phyloP scores from a whole-genome alignment of 192 early-diverging fungal genomes.

The Haplosporangium gracile region DNA sequence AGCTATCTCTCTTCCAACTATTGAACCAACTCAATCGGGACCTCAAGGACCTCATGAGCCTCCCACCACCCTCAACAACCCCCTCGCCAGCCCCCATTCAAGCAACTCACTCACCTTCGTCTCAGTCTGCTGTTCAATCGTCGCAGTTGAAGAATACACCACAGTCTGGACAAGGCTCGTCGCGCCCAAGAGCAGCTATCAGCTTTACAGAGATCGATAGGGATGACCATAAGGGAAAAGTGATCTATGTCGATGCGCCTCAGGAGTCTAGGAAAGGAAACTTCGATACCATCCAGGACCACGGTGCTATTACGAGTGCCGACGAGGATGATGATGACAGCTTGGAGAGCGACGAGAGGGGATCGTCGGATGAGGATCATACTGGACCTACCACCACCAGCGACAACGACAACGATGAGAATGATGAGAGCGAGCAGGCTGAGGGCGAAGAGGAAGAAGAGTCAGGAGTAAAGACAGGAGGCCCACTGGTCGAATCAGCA shows the following conservation, averaged over 20 bases:
- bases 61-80: slow-evolving; percentile 1
- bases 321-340: slow-evolving; percentile 30
- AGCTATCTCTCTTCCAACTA: slow-evolving; percentile 46
- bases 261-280: slow-evolving; percentile 5
- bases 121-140: background rate
- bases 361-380: slow-evolving; percentile 28
- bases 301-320: slow-evolving; percentile 41
- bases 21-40: slow-evolving; percentile 51
- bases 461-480: slow-evolving; percentile 4
- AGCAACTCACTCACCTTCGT: background rate
- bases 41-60: slow-evolving; percentile 39
- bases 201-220: background rate
- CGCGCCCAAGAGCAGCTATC: background rate
- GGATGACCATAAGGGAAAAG: slow-evolving; percentile 1
- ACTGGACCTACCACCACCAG: slow-evolving; percentile 10
- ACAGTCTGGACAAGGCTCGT: background rate
- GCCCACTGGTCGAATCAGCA: slow-evolving; percentile 6
- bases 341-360: slow-evolving; percentile 43
- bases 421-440: slow-evolving; percentile 15
- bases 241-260: slow-evolving; percentile 32
- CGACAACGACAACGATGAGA: slow-evolving; percentile 24
- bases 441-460: slow-evolving; percentile 47
- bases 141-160: background rate
- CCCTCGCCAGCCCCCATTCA: background rate
- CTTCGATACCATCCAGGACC: slow-evolving; percentile 53